Conservation (phyloP, 2,329 filamentous ascomycete genomes). For the Ceratocystis variospora region DNA sequence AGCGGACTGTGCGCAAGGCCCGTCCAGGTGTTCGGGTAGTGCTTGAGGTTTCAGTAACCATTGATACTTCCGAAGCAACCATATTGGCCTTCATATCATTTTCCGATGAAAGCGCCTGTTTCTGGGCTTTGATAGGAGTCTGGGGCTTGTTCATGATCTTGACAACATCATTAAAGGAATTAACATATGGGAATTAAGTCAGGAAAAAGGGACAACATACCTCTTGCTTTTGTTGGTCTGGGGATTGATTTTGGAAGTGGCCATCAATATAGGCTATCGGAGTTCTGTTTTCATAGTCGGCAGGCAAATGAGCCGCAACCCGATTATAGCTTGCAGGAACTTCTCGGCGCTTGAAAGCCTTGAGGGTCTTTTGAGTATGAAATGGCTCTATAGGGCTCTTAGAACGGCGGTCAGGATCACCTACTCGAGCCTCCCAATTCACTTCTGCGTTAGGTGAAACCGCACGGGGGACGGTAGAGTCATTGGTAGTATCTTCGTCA, state of each 20-base stretch:
- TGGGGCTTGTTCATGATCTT: background rate
- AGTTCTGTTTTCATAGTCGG: background rate
- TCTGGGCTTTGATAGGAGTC: background rate
- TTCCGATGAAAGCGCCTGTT: background rate
- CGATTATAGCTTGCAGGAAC: background rate
- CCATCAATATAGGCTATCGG: background rate
- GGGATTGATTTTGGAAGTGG: background rate
- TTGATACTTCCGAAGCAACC: background rate
- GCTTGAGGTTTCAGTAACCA: background rate
- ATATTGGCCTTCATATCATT: background rate
- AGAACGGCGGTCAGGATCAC: too few species aligned
- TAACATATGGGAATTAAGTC: too few species aligned
- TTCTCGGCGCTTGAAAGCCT: background rate
- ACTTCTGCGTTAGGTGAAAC: background rate
- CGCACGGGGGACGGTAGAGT: background rate
- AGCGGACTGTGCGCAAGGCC: constrained; percentile 14
- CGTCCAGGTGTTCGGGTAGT: constrained; percentile 5
- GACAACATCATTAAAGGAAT: background rate
- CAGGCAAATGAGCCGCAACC: background rate
- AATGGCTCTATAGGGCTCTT: background rate
- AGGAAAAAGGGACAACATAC: background rate
- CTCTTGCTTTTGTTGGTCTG: background rate
- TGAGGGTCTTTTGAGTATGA: background rate
- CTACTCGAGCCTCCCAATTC: background rate
- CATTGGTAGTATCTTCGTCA: background rate